A percentile compares a stretch with the other conserved stretches of the same genome.
phyloP scores from a whole-genome alignment of 768 basidiomycete genomes.

The Boletus vinaceobasis region DNA sequence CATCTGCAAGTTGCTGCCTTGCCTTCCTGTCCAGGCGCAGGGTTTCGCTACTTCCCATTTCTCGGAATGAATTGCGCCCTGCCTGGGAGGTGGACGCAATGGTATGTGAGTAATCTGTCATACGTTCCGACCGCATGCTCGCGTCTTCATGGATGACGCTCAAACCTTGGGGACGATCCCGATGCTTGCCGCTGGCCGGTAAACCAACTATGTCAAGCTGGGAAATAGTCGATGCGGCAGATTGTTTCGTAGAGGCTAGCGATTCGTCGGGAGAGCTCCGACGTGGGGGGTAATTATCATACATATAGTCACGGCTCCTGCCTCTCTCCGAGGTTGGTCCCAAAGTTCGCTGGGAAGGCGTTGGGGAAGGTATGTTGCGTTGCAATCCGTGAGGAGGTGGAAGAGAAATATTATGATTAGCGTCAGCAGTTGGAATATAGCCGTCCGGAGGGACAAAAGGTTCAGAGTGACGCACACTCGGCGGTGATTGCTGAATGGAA shows the following conservation, averaged over 20 bases:
- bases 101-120: conserved; percentile 23
- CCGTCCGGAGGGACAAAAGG: conserved; percentile 43
- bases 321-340: conserved; percentile 19
- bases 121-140: conserved; percentile 26
- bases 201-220: conserved; percentile 32
- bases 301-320: conserved; percentile 23
- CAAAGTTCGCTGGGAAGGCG: conserved; percentile 24
- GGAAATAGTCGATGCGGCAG: conserved; percentile 29
- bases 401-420: conserved; percentile 39
- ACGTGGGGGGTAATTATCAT: conserved; percentile 17
- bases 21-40: conserved; percentile 13
- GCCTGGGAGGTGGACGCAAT: conserved; percentile 18
- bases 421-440: conserved; percentile 45
- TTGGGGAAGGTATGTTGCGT: conserved; percentile 26
- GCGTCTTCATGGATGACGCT: conserved; percentile 34
- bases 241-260: conserved; percentile 27
- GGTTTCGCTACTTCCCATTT: conserved; percentile 18
- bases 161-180: conserved; percentile 23
- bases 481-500: conserved; percentile 21
- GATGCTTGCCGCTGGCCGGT: conserved; percentile 14
- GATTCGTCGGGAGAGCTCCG: conserved; percentile 30
- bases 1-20: conserved; percentile 34
- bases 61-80: conserved; percentile 11
- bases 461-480: conserved; percentile 11
- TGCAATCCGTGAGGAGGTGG: conserved; percentile 51